Base-by-base conservation (phyloP, 345 rosid species). In the Toxicodendron radicans region DNA sequence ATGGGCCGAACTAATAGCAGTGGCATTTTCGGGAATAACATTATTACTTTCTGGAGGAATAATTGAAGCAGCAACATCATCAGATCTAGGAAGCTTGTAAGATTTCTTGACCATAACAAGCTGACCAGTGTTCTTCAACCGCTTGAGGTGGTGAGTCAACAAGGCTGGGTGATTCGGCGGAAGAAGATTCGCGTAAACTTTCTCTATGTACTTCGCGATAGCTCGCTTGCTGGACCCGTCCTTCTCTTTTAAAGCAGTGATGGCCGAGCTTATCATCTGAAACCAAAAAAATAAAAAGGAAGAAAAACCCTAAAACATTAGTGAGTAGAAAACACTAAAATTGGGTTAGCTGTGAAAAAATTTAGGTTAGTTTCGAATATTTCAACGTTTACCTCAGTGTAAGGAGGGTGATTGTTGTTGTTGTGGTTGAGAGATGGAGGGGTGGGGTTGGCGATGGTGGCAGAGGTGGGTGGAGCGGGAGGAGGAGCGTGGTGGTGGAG, bases 211-310 rank as follows among this genome's bases (percentile, higher is more conserved):
- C 83, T 86, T 89, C 9, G 92, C 77, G 63, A 95, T 95, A n/a
- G 95, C 90, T 67, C 80, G 38, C 86, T 82, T 92, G 79, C 94
- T 95, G 38, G 98, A 95, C 57, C 98, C 99, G 11, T 88, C 85
- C 5, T 72, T 79, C 71, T 91, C 94, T 49, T 87, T 91, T 74
- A 91, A 77, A 64, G 89, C 88, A 58, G 83, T 56, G 51, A 95
- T 89, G 60, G 99, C 99, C n/a, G 75, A 78, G 30, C 43, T 72
- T 58, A 95, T 92, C 95, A 95, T 88, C 98, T 93, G 18, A 61
- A 62, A 30, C 52, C 33, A 62, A 3, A 64, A 32, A 21, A 20
- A 41, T 0, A 12, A 43, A 35, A 66, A 41, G 33, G 43, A 17
- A 48, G 17, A 30, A 30, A 20, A 6, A 10, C 0, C 18, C 61